Percentiles rank a stretch among this genome's conserved stretches.
Evolutionary conservation across 176 grass and related monocot genomes (phyloP).

Genomic region (Eragrostis nindensis): DNA sequence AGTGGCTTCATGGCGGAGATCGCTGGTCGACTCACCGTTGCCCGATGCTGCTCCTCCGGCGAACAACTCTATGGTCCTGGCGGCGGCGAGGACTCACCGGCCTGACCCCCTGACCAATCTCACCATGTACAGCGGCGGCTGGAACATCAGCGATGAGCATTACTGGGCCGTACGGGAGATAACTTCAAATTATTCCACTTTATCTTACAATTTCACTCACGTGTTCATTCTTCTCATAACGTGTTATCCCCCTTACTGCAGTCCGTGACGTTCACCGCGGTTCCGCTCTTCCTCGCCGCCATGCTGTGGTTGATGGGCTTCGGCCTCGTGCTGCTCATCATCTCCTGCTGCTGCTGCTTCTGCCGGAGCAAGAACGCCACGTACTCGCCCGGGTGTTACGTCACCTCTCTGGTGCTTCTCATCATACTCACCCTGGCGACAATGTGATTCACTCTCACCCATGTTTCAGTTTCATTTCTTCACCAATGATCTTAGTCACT

Average conservation of each 20-base stretch:
- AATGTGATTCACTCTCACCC: slow-evolving; percentile 46
- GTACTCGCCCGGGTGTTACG: slow-evolving; percentile 65
- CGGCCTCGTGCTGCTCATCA: slow-evolving; percentile 50
- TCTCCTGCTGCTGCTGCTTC: slow-evolving; percentile 78
- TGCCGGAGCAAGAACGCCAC: slow-evolving; percentile 49
- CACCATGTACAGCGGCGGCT: slow-evolving; percentile 73
- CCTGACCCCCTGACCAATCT: slow-evolving; percentile 67
- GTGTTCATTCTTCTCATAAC: not conserved
- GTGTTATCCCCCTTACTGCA: slow-evolving; percentile 14
- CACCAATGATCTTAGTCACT: not conserved
- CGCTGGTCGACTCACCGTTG: slow-evolving; percentile 35
- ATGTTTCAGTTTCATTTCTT: not conserved
- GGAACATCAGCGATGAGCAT: slow-evolving; percentile 82
- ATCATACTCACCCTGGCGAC: slow-evolving; percentile 64
- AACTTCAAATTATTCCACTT: not conserved
- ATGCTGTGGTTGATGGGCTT: slow-evolving; percentile 70
- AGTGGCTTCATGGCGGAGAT: slow-evolving; percentile 53
- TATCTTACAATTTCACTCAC: not conserved
- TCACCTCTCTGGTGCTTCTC: slow-evolving; percentile 62
- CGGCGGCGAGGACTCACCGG: slow-evolving; percentile 63
- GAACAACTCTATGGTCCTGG: slow-evolving; percentile 64
- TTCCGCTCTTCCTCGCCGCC: slow-evolving; percentile 56
- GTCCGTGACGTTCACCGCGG: slow-evolving; percentile 79
- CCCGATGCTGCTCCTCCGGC: slow-evolving; percentile 12
- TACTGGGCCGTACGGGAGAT: slow-evolving; percentile 81